Evolutionary conservation across 139 green algal species (phyloP).

Genomic region (Microglena sp.): DNA sequence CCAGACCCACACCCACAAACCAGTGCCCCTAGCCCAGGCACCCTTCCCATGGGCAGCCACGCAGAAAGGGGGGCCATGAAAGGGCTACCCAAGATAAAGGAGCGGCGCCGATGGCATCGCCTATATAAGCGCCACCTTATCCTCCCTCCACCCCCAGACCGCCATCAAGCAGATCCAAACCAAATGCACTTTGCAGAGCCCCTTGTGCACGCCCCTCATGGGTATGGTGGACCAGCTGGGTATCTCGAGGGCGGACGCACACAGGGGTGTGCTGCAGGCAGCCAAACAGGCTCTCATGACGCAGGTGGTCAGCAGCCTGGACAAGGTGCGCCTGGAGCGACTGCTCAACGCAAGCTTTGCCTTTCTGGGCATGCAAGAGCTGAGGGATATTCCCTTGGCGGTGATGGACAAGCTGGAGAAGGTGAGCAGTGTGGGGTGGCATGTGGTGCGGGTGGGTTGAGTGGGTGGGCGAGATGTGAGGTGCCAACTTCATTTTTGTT

Average conservation of each 20-base stretch:
- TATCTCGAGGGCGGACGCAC: constrained; percentile 38
- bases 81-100: no score
- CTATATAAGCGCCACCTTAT: neutral
- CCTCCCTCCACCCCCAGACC: neutral
- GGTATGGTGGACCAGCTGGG: constrained; percentile 64
- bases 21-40: no score
- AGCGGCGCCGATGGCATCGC: constrained; percentile 3
- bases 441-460: no score
- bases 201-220: constrained; percentile 54
- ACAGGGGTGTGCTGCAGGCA: constrained; percentile 43
- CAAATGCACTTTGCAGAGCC: constrained; percentile 24
- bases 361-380: constrained; percentile 53
- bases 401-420: neutral
- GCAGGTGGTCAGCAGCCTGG: constrained; percentile 8
- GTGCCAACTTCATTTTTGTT: constrained; percentile 48
- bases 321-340: constrained; percentile 33
- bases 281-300: constrained; percentile 45
- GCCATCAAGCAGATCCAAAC: constrained; percentile 4
- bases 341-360: constrained; percentile 42
- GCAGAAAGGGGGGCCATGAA: no score
- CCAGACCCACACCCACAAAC: no score
- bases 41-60: no score
- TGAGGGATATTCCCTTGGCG: constrained; percentile 35
- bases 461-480: no score
- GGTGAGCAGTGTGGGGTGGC: no score